Conservation (phyloP, 495 filamentous ascomycete genomes). For the Pyrenula massariospora region DNA sequence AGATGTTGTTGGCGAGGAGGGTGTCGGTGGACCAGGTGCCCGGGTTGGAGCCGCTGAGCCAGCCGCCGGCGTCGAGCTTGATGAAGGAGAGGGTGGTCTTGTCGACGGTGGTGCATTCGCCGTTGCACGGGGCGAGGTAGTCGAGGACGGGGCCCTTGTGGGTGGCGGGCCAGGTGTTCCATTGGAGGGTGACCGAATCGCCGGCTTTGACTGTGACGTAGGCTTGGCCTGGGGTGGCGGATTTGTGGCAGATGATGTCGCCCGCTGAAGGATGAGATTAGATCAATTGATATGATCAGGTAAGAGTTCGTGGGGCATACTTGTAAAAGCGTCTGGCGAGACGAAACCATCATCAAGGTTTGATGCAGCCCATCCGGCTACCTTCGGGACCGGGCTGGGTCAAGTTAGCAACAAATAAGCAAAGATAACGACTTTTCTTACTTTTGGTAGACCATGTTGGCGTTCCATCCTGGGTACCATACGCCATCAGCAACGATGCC, state of each 20-base stretch:
- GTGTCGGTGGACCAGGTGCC: conserved; percentile 50
- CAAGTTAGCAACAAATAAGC: conserved; percentile 5
- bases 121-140: conserved; percentile 55
- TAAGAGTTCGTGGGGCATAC: too few species aligned
- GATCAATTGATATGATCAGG: too few species aligned
- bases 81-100: conserved; percentile 49
- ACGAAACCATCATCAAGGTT: conserved; percentile 43
- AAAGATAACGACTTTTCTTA: not conserved
- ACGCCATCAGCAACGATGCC: conserved; percentile 41
- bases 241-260: conserved; percentile 53
- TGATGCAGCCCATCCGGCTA: conserved; percentile 33
- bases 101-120: conserved; percentile 39
- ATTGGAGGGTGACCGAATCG: conserved; percentile 36
- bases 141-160: conserved; percentile 56
- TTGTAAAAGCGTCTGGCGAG: conserved; percentile 25
- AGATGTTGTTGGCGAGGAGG: conserved; percentile 48
- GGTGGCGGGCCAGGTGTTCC: conserved; percentile 47
- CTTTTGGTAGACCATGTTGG: not conserved
- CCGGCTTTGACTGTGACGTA: conserved; percentile 36
- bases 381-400: conserved; percentile 20
- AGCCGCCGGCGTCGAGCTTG: conserved; percentile 53
- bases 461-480: conserved; percentile 14
- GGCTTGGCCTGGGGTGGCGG: conserved; percentile 32
- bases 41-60: conserved; percentile 26
- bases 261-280: too few species aligned